Base-by-base conservation (phyloP, 371 early-diverging fungal species). In the Actinomortierella wolfii region DNA sequence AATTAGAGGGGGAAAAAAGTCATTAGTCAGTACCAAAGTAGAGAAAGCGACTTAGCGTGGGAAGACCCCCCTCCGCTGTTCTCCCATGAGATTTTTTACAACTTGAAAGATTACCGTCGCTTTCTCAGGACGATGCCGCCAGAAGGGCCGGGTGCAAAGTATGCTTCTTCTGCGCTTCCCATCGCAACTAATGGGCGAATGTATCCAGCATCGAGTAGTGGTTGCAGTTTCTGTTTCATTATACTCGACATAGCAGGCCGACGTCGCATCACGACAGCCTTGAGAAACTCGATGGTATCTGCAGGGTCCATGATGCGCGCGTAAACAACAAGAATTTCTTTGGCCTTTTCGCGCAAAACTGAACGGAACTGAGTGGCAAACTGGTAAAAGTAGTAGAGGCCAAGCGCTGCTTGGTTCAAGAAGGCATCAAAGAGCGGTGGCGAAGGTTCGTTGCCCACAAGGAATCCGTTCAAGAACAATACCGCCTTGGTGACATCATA, bases 391-490 rank as follows among this genome's bases (percentile, higher is more conserved):
- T 84, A 79, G 59, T 91, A 91, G 14, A 89, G 61, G 4, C 84
- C 79, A 9, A 81, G 76, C 14, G 87, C 70, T 0, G 81, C 77
- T 17, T 80, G 75, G 0, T 68, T 69, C 52, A 85, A 44, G 57
- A 87, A 81, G 3, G 81, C 65, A 44, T 86, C 83, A 49, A 84
- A 81, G 39, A 88, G 76, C n/a, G 63, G 64, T 15, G 84, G 83
- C 0, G 86, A 83, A 0, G 89, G 89, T 54, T 89, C 89, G 28
- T 84, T 87, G 2, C 87, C 86, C 11, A 86, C 80, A 59, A 89
- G 76, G 24, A 88, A 68, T 18, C 67, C 68, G 60, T 88, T 82
- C 28, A 87, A 44, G 17, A 79, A 78, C 3, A 77, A 46, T 34
- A 89, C 65, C 3, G 82, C 54, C 11, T 57, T 51, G 43, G 77